phyloP scores from a whole-genome alignment of 208 protist genomes.

The Leptomonas pyrrhocoris region DNA sequence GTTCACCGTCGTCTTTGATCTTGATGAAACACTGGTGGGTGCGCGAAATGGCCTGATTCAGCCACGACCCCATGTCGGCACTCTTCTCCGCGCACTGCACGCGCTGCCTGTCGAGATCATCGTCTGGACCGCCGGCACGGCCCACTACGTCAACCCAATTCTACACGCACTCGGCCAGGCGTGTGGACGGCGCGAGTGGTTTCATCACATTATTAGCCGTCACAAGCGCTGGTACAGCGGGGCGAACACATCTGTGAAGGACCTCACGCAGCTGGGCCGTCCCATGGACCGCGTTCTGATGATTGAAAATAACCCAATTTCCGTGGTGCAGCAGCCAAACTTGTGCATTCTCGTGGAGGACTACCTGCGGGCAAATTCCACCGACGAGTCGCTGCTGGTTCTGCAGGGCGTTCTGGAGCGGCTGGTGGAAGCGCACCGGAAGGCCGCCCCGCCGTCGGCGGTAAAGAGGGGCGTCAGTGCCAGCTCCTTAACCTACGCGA shows the following conservation, averaged over 20 bases:
- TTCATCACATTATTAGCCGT: slow-evolving; percentile 81
- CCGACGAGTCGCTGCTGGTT: slow-evolving; percentile 59
- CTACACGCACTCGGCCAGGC: slow-evolving; percentile 48
- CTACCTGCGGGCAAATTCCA: slow-evolving; percentile 50
- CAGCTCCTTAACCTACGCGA: background rate
- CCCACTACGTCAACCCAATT: slow-evolving; percentile 74
- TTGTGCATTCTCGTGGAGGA: slow-evolving; percentile 76
- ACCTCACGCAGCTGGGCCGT: slow-evolving; percentile 61
- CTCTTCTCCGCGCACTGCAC: slow-evolving; percentile 56
- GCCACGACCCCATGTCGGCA: slow-evolving; percentile 53
- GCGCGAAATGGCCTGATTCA: slow-evolving; percentile 63
- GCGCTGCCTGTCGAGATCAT: slow-evolving; percentile 74
- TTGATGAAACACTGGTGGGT: slow-evolving; percentile 82
- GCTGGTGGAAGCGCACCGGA: slow-evolving; percentile 19
- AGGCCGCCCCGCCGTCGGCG: background rate
- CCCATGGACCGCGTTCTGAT: slow-evolving; percentile 56
- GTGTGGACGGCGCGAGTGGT: slow-evolving; percentile 63
- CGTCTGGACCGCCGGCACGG: slow-evolving; percentile 68
- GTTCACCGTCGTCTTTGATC: slow-evolving; percentile 77
- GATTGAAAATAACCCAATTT: slow-evolving; percentile 85
- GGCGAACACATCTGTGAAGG: slow-evolving; percentile 50
- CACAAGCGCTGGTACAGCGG: slow-evolving; percentile 67
- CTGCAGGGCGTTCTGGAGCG: slow-evolving; percentile 54
- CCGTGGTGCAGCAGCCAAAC: slow-evolving; percentile 54
- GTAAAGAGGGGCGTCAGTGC: background rate